Conservation (phyloP, 257 asterid species). For the Jacaranda copaia region DNA sequence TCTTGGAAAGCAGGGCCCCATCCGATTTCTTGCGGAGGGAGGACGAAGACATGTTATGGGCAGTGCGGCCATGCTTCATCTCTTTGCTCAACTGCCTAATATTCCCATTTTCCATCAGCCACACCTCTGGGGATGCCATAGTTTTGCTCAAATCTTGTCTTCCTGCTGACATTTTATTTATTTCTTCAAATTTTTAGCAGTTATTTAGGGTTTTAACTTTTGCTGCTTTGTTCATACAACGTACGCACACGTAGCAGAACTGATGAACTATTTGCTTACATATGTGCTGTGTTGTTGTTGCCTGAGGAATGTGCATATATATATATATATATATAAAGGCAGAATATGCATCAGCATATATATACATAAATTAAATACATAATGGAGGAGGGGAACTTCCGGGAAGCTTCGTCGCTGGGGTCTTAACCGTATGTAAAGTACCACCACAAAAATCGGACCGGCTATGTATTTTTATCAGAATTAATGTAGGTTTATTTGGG, state of each 20-base stretch:
- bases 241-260: background rate
- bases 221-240: no score
- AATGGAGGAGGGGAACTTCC: no score
- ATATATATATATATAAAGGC: no score
- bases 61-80: slow-evolving; percentile 50
- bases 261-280: background rate
- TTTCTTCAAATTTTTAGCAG: no score
- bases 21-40: slow-evolving; percentile 85
- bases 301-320: background rate
- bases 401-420: no score
- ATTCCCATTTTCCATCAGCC: slow-evolving; percentile 71
- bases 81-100: slow-evolving; percentile 58
- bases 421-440: no score
- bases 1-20: slow-evolving; percentile 52
- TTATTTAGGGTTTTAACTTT: no score
- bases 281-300: background rate
- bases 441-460: no score
- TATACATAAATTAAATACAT: no score
- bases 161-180: background rate
- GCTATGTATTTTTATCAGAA: no score
- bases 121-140: slow-evolving; percentile 45
- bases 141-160: slow-evolving; percentile 27
- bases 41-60: slow-evolving; percentile 65
- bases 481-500: no score
- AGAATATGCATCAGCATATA: no score